Evolutionary conservation across 2,329 filamentous ascomycete species (phyloP), one percentile per base, ranked within the genome.

Genomic region (Fusarium piperis): DNA sequence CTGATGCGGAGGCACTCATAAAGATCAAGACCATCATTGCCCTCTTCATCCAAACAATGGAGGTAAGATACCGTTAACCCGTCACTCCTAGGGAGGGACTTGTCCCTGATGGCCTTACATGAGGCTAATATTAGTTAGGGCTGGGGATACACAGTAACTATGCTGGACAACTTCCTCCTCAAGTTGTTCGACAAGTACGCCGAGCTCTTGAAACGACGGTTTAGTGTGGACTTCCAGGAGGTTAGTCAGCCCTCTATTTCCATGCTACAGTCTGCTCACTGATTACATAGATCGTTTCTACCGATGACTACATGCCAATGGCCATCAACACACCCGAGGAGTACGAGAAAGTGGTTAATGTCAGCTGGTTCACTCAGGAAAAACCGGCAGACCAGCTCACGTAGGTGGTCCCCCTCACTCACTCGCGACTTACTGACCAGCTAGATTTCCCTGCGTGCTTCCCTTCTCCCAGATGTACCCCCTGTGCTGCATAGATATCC

Each of bases 291-390:
- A 91, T 91, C 75, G 89, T 92, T 16, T 91, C 93, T n/a, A 98
- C 94, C 1, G 96, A 99, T 79, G 96, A 99, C 81, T 99, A 99
- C 82, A 99, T 99, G 95, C 97, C 96, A 3, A 98, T 99, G 96
- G 93, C 94, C 2, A 97, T 98, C 79, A 94, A 94, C 76, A 94
- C 92, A 20, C 83, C 88, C 16, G 95, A 97, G 76, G 95, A 98
- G 78, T 98, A 97, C 78, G 94, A 97, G 76, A 97, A 98, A 77
- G 95, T 99, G 36, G 90, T 98, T 71, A 96, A 94, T 68, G 94
- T 98, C 67, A 97, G 93, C 83, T 99, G 95, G 95, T 98, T 97
- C 80, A 92, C 89, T 1, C 95, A 95, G 46, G 94, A 97, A 33
- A 94, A 93, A 75, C 84, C 91, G 18, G 83, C 88, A 32, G 90